These are phyloP conservation scores for Phytophthora multivora DNA, from an alignment of 352 stramenopile genomes.

Conservation along the genomic window DNA sequence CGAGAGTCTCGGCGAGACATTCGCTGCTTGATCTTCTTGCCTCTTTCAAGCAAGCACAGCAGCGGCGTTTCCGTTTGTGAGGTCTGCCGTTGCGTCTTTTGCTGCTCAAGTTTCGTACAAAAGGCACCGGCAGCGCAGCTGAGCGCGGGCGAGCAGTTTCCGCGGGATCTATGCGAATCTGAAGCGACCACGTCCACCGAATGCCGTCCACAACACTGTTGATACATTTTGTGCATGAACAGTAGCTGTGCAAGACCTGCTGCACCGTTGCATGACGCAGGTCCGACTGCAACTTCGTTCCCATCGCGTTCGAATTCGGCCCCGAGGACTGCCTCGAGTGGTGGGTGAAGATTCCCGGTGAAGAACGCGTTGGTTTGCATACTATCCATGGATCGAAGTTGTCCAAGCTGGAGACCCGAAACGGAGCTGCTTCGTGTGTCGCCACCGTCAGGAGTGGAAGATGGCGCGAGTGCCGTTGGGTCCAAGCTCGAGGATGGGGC, in stretches of 20 bases:
- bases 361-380: no score
- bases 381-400: no score
- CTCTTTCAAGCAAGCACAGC: no score
- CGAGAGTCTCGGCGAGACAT: no score
- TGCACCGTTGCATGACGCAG: background rate
- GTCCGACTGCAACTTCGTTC: background rate
- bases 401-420: no score
- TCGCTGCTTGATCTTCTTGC: no score
- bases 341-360: background rate
- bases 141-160: constrained; percentile 21
- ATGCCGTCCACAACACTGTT: no score
- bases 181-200: background rate
- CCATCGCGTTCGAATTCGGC: constrained; percentile 10
- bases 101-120: background rate
- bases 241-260: no score
- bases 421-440: constrained; percentile 8
- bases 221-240: no score
- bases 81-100: background rate
- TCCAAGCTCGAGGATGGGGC: background rate
- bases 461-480: constrained; percentile 8
- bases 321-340: constrained; percentile 1
- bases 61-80: background rate
- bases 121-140: constrained; percentile 5
- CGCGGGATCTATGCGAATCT: background rate
- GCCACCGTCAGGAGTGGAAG: constrained; percentile 9